Evolutionary conservation across 345 rosid species (phyloP).

Genomic region (Brassica carinata): DNA sequence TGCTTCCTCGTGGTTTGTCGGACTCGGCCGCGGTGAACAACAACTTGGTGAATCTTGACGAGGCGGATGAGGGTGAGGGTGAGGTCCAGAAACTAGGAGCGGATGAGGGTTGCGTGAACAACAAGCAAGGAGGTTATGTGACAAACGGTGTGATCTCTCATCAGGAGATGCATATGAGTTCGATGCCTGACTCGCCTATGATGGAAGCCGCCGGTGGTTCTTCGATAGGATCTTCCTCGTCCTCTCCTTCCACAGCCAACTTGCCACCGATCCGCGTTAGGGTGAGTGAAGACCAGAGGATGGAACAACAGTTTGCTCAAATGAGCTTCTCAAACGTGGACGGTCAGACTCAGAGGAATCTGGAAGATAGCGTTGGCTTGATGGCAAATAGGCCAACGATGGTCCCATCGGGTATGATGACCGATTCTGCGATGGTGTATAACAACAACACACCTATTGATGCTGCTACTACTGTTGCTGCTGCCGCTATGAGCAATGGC

Average conservation of each 20-base stretch:
- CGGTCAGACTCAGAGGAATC: background rate
- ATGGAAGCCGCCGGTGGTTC: constrained; percentile 44
- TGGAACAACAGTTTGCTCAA: background rate
- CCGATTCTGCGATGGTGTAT: background rate
- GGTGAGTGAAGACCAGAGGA: background rate
- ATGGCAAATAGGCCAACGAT: background rate
- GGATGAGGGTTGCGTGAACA: constrained; percentile 37
- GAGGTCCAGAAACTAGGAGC: constrained; percentile 27
- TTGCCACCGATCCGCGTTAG: background rate
- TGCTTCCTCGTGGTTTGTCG: constrained; percentile 66
- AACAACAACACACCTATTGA: background rate
- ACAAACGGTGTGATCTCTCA: constrained; percentile 20
- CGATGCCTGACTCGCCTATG: constrained; percentile 62
- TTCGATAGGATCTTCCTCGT: background rate
- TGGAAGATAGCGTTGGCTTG: background rate
- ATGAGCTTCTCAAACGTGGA: background rate
- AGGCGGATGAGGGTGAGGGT: constrained; percentile 29
- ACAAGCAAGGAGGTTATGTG: constrained; percentile 26
- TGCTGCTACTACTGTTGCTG: background rate
- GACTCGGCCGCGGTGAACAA: constrained; percentile 60
- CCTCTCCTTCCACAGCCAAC: background rate
- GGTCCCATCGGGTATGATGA: background rate
- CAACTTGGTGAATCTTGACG: constrained; percentile 59
- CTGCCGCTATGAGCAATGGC: background rate
- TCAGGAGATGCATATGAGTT: constrained; percentile 54